These are phyloP conservation scores for Nannochloropsis salina DNA, from an alignment of 108 stramenopile species.

Conservation along the genomic window DNA sequence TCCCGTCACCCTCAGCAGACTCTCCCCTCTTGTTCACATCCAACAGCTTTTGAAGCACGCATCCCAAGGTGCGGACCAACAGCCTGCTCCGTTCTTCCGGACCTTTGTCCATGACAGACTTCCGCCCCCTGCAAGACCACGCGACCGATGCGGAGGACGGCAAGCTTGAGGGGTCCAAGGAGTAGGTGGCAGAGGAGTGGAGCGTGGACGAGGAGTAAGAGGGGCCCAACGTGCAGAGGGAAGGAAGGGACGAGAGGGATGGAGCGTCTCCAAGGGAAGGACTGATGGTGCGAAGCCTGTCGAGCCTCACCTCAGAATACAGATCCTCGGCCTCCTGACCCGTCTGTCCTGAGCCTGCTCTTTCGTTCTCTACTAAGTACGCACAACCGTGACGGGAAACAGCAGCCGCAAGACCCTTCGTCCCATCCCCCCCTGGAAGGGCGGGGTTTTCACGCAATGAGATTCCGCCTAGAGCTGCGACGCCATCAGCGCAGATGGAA, in stretches of 20 bases:
- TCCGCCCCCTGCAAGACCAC: background rate
- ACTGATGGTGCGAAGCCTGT: background rate
- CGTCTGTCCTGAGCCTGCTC: background rate
- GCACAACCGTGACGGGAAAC: background rate
- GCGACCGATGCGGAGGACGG: conserved; percentile 18
- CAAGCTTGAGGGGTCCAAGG: background rate
- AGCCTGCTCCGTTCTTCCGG: conserved; percentile 27
- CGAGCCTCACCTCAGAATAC: background rate
- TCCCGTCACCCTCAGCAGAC: conserved; percentile 22
- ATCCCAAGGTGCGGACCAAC: conserved; percentile 34
- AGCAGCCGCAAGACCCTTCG: background rate
- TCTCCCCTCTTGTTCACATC: conserved; percentile 22
- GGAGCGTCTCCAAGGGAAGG: background rate
- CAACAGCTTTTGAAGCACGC: conserved; percentile 45
- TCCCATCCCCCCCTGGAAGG: background rate
- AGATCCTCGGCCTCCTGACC: background rate
- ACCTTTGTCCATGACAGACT: conserved; percentile 29
- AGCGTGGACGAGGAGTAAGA: background rate
- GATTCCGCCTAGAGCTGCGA: background rate
- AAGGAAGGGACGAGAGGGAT: background rate
- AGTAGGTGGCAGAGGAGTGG: background rate
- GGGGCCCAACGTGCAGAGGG: background rate
- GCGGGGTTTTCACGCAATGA: background rate
- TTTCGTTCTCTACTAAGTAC: background rate
- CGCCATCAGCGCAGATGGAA: background rate